Percentiles rank a stretch among this genome's conserved stretches.
These are phyloP conservation scores for Durio zibethinus DNA, from an alignment of 345 rosid species.

Conservation along the genomic window DNA sequence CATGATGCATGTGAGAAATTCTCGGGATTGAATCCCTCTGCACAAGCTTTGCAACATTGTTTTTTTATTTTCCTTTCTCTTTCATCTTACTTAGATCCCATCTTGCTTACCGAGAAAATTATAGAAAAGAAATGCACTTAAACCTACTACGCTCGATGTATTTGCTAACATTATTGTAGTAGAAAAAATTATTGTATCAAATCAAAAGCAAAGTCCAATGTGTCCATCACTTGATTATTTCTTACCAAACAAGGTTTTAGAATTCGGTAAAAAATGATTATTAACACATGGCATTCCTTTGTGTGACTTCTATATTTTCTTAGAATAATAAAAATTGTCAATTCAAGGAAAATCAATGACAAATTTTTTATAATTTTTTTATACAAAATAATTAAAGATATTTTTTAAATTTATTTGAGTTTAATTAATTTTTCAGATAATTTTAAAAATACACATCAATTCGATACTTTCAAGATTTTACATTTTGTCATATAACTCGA, in stretches of 20 bases:
- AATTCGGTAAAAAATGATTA: background rate
- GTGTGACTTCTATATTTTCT: no score
- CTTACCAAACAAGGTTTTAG: background rate
- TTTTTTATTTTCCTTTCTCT: background rate
- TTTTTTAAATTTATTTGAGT: no score
- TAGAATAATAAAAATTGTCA: no score
- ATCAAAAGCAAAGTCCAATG: background rate
- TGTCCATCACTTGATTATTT: background rate
- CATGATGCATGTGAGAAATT: constrained; percentile 63
- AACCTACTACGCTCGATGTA: background rate
- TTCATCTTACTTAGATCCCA: constrained; percentile 13
- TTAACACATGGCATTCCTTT: background rate
- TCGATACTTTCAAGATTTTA: no score
- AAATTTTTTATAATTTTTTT: no score
- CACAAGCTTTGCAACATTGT: constrained; percentile 18
- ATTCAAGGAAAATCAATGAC: no score
- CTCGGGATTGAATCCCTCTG: constrained; percentile 52
- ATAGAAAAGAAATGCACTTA: background rate
- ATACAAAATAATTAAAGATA: no score
- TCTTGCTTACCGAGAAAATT: constrained; percentile 15
- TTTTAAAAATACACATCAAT: no score
- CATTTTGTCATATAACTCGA: no score
- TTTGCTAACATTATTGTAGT: constrained; percentile 4
- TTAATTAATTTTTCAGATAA: no score
- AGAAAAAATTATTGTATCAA: background rate